These are phyloP conservation scores for Cyclotella distinguenda DNA, from an alignment of 108 stramenopile species.

Conservation along the genomic window DNA sequence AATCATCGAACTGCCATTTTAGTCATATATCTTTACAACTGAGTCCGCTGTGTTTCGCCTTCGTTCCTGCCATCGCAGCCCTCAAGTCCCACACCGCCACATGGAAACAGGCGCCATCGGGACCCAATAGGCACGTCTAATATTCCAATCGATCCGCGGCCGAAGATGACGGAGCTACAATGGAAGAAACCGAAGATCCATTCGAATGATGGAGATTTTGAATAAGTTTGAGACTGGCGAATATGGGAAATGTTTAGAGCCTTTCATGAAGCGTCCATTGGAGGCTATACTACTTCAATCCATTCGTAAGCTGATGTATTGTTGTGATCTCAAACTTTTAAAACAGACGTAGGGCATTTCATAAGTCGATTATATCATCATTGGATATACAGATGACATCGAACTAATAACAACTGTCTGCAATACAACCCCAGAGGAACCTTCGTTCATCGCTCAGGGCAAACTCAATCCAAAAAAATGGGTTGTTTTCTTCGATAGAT, in stretches of 20 bases:
- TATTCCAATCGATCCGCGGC: conserved; percentile 8
- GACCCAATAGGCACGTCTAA: conserved; percentile 81
- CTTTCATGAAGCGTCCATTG: conserved; percentile 29
- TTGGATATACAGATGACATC: conserved; percentile 13
- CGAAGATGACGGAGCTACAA: neutral
- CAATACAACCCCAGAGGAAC: conserved; percentile 27
- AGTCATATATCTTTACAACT: neutral
- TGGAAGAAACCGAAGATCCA: conserved; percentile 2
- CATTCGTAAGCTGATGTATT: neutral
- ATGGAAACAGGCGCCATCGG: conserved; percentile 60
- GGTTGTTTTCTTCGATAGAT: conserved; percentile 32
- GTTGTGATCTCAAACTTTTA: neutral
- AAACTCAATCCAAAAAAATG: conserved; percentile 35
- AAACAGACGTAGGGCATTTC: neutral
- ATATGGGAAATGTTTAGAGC: conserved; percentile 21
- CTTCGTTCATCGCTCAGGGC: conserved; percentile 22
- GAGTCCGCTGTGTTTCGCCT: no score
- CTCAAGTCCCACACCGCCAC: conserved; percentile 70
- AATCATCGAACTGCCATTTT: no score
- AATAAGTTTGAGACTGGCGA: conserved; percentile 31
- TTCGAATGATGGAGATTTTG: conserved; percentile 32
- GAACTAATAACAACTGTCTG: conserved; percentile 33
- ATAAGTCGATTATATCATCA: neutral
- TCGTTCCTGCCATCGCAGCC: no score
- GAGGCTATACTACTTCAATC: conserved; percentile 25